phyloP scores from a whole-genome alignment of 2,329 filamentous ascomycete genomes.

The Trichoderma afroharzianum region DNA sequence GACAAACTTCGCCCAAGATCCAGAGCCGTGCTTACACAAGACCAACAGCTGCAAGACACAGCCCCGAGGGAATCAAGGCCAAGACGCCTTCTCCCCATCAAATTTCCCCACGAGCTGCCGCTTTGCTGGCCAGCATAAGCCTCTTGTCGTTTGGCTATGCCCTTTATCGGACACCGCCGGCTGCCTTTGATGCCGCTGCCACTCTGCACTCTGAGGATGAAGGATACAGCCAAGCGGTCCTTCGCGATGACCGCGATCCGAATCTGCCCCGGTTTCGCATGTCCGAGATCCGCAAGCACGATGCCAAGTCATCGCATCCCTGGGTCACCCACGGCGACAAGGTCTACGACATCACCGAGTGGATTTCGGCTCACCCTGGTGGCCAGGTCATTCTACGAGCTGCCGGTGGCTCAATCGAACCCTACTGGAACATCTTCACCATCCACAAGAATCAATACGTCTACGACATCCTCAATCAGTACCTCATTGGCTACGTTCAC shows the following conservation, averaged over 20 bases:
- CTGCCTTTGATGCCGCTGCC: slow-evolving; percentile 9
- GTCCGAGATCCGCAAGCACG: slow-evolving; percentile 50
- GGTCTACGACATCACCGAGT: slow-evolving; percentile 69
- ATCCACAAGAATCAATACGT: slow-evolving; percentile 66
- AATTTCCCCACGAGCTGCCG: neutral
- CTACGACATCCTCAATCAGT: slow-evolving; percentile 61
- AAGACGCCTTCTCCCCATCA: neutral
- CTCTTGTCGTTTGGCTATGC: slow-evolving; percentile 8
- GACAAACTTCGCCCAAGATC: neutral
- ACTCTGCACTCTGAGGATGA: neutral
- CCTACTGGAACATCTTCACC: slow-evolving; percentile 67
- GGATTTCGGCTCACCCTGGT: slow-evolving; percentile 62
- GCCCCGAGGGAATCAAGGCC: neutral
- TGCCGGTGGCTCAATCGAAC: slow-evolving; percentile 61
- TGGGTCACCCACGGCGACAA: slow-evolving; percentile 64
- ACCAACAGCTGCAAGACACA: neutral
- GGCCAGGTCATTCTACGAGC: slow-evolving; percentile 66
- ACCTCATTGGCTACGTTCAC: slow-evolving; percentile 60
- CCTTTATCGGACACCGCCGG: slow-evolving; percentile 5
- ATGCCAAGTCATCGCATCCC: slow-evolving; percentile 49
- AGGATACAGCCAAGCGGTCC: neutral
- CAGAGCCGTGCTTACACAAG: slow-evolving; percentile 4
- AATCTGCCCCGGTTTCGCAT: slow-evolving; percentile 48
- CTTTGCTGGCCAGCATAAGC: slow-evolving; percentile 10
- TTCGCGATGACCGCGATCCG: slow-evolving; percentile 30